These are phyloP conservation scores for Diaporthe caulivora DNA, from an alignment of 2,329 filamentous ascomycete species.

Conservation along the genomic window DNA sequence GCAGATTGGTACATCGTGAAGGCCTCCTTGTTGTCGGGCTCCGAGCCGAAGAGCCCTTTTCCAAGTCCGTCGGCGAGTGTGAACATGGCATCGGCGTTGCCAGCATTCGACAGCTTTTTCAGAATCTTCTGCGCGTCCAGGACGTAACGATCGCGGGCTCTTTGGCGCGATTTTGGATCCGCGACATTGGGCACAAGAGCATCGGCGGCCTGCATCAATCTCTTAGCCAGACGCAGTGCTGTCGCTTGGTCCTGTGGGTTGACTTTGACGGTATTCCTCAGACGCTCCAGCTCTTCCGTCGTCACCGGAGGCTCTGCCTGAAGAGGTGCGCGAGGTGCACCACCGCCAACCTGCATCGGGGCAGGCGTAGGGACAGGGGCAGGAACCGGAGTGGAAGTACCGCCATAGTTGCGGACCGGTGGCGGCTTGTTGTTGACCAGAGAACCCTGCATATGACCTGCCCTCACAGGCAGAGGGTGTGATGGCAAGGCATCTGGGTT, in stretches of 20 bases:
- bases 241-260: conserved; percentile 80
- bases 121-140: conserved; percentile 90
- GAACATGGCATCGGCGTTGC: conserved; percentile 91
- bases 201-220: conserved; percentile 85
- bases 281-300: conserved; percentile 78
- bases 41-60: conserved; percentile 81
- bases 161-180: conserved; percentile 79
- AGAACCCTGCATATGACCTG: conserved; percentile 72
- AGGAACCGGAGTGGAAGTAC: conserved; percentile 55
- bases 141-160: conserved; percentile 85
- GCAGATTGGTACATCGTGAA: conserved; percentile 94
- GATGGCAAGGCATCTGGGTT: conserved; percentile 65
- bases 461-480: conserved; percentile 73
- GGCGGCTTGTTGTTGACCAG: conserved; percentile 69
- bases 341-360: conserved; percentile 12
- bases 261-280: conserved; percentile 77
- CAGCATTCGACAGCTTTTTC: conserved; percentile 83
- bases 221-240: conserved; percentile 82
- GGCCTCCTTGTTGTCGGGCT: conserved; percentile 89
- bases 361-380: conserved; percentile 43
- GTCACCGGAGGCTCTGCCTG: conserved; percentile 73
- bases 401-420: conserved; percentile 68
- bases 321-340: conserved; percentile 41
- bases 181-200: conserved; percentile 74
- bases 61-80: conserved; percentile 92